Evolutionary conservation across 2,329 filamentous ascomycete species (phyloP).

Genomic region (Fonsecaea multimorphosa): DNA sequence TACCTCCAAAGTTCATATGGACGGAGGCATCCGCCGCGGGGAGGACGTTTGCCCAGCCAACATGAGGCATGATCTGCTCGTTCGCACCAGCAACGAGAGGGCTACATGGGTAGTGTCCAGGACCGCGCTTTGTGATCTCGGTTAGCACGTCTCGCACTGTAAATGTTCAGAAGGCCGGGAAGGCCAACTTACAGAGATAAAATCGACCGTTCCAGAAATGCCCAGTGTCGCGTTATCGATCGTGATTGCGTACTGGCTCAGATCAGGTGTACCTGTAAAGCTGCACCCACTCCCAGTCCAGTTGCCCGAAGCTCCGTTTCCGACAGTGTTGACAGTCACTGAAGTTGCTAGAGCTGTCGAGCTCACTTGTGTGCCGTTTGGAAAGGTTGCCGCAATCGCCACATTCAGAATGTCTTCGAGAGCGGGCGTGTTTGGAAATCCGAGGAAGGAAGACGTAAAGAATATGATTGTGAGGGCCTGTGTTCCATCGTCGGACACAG

Average conservation of each 20-base stretch:
- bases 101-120: conserved; percentile 42
- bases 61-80: conserved; percentile 43
- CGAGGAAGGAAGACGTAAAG: conserved; percentile 4
- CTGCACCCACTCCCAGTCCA: conserved; percentile 29
- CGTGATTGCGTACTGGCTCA: conserved; percentile 25
- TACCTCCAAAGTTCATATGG: conserved; percentile 43
- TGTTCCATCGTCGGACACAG: conserved; percentile 41
- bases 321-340: conserved; percentile 21
- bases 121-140: conserved; percentile 24
- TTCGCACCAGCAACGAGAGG: conserved; percentile 30
- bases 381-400: neutral
- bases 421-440: neutral
- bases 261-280: conserved; percentile 31
- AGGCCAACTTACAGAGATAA: conserved; percentile 22
- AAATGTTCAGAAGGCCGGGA: neutral
- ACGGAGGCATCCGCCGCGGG: conserved; percentile 46
- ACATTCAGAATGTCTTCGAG: conserved; percentile 1
- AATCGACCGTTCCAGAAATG: conserved; percentile 30
- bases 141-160: neutral
- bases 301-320: conserved; percentile 24
- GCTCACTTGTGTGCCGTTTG: conserved; percentile 1
- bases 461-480: conserved; percentile 42
- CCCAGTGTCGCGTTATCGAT: conserved; percentile 11
- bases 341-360: neutral
- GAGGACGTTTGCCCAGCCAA: conserved; percentile 50